Base-by-base conservation (phyloP, 139 green algal species). In the Micractinium conductrix region DNA sequence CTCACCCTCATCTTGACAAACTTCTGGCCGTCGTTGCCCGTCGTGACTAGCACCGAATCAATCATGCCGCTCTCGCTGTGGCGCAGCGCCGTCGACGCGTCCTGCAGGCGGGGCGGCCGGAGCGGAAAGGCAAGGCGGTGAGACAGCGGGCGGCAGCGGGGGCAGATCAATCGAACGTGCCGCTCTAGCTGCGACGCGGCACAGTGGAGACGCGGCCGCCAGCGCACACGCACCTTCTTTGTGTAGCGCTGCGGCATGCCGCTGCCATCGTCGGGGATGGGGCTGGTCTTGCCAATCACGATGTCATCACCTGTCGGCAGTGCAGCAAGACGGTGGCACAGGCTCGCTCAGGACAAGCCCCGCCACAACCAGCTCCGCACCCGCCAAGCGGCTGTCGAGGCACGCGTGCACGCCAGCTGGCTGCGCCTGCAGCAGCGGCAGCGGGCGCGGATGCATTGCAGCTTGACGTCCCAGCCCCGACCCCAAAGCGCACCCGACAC, bases 1-100 rank as follows among this genome's bases (percentile, higher is more conserved):
- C 30, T 40, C 67, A 91, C 93, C 71, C 96, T 92, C 78, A 99
- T 91, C 89, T 99, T 99, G 65, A 99, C 95, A 85, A 99, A 99
- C 30, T 92, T 89, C 87, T 95, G 85, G 37, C 97, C 96, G 60
- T 95, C 88, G 43, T 94, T 92, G 78, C 97, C 98, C 24, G 95
- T 99, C 24, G 94, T 98, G 62, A 99, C 81, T 86, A 99, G 90
- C 78, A 98, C 94, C 74, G 93, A 87, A 86, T 97, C 94, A 19
- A 97, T 90, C 75, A 96, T 93, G 62, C 95, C 94, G 58, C 80
- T 88, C 91, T 98, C 95, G 63, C 86, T 90, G 45, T 93, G 87
- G 33, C 93, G 86, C 63, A 97, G 84, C 44, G 87, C 87, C 40
- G 91, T 91, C 43, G 88, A 94, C 21, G 89, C 91, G 84, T 98